Conservation (phyloP, 306 rosid genomes). For the Comarum palustre region DNA sequence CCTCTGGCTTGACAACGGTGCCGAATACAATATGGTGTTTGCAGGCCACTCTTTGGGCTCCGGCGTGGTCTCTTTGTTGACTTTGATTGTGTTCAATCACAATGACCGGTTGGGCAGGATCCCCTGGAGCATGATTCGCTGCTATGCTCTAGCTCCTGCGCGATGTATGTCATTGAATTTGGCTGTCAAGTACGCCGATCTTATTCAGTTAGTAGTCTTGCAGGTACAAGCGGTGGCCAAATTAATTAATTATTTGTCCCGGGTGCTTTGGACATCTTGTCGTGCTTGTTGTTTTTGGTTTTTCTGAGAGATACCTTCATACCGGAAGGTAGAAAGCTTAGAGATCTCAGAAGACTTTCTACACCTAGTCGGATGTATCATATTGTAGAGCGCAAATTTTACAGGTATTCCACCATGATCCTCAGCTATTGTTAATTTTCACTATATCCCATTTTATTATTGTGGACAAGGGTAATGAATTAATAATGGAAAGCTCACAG, state of each 20-base stretch:
- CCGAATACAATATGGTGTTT: slow-evolving; percentile 60
- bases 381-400: slow-evolving; percentile 80
- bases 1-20: slow-evolving; percentile 67
- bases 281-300: slow-evolving; percentile 80
- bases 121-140: slow-evolving; percentile 53
- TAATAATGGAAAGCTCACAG: no score
- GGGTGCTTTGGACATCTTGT: slow-evolving; percentile 93
- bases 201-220: slow-evolving; percentile 64
- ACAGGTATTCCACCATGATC: slow-evolving; percentile 78
- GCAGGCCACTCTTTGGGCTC: slow-evolving; percentile 89
- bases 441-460: background rate
- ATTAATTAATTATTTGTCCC: no score
- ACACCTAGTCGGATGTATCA: slow-evolving; percentile 95
- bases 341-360: slow-evolving; percentile 86
- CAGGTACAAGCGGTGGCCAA: no score
- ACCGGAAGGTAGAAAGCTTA: slow-evolving; percentile 78
- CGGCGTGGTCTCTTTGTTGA: slow-evolving; percentile 74
- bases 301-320: slow-evolving; percentile 95
- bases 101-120: slow-evolving; percentile 60
- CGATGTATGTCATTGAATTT: slow-evolving; percentile 91
- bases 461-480: no score
- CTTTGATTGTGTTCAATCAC: slow-evolving; percentile 64
- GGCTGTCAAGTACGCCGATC: slow-evolving; percentile 94
- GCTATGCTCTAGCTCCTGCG: slow-evolving; percentile 85
- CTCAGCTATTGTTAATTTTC: background rate